Evolutionary conservation across 2,329 filamentous ascomycete species (phyloP).

Genomic region (Apiospora rasikravindrae): DNA sequence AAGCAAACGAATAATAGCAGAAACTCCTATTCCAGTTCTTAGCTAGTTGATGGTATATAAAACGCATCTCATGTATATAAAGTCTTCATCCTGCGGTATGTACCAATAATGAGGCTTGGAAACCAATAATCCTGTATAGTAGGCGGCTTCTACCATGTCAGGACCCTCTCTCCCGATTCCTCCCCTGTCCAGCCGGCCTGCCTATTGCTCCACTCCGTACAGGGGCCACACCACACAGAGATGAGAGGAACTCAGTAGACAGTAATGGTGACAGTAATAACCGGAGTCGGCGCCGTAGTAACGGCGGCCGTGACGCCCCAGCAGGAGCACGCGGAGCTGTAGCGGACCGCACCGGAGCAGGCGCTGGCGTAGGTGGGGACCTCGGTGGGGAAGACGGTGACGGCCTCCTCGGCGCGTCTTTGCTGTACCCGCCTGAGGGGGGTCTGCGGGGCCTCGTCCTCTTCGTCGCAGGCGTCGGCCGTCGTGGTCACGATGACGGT

Average conservation of each 20-base stretch:
- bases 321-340: constrained; percentile 5
- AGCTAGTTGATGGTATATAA: too few relatives aligned
- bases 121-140: too few relatives aligned
- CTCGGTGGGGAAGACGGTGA: constrained; percentile 9
- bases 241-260: neutral
- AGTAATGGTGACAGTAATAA: neutral
- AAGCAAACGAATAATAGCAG: too few relatives aligned
- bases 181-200: too few relatives aligned
- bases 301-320: neutral
- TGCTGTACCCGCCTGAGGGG: neutral
- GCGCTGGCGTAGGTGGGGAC: neutral
- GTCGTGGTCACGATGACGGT: neutral
- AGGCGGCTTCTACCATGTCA: too few relatives aligned
- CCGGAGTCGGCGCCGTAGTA: neutral
- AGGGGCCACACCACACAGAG: neutral
- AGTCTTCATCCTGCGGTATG: too few relatives aligned
- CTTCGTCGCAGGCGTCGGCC: constrained; percentile 3
- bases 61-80: too few relatives aligned
- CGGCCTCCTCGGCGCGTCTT: neutral
- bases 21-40: too few relatives aligned
- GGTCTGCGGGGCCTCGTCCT: neutral
- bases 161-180: too few relatives aligned
- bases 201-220: too few relatives aligned
- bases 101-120: too few relatives aligned
- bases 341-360: neutral